A percentile compares a stretch with the other conserved stretches of the same genome.
These are phyloP conservation scores for Flaveria ramosissima DNA, from an alignment of 129 eudicot species.

Conservation along the genomic window DNA sequence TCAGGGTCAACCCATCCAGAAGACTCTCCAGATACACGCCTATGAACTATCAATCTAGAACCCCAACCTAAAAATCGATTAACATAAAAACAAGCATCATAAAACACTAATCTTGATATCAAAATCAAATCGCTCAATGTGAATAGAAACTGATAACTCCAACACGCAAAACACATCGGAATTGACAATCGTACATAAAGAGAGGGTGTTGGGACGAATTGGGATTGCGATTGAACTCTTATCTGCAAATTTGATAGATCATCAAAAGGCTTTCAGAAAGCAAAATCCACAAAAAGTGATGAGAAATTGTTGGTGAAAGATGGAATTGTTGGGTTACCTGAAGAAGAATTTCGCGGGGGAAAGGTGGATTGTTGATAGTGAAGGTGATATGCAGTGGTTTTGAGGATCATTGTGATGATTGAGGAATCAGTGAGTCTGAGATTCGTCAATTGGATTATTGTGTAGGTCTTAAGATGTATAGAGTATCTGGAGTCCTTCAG, in stretches of 20 bases:
- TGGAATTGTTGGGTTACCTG: constrained; percentile 16
- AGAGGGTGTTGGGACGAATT: constrained; percentile 7
- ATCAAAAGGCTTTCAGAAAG: background rate
- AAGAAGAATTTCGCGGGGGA: constrained; percentile 29
- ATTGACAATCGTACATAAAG: constrained; percentile 6
- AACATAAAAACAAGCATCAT: background rate
- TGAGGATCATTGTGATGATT: constrained; percentile 24
- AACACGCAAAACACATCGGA: constrained; percentile 4
- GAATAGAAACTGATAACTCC: background rate
- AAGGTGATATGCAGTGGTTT: background rate
- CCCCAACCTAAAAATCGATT: constrained; percentile 38
- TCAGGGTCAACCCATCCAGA: constrained; percentile 34
- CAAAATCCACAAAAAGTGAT: background rate
- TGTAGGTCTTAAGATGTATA: too few species aligned
- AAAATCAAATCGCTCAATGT: background rate
- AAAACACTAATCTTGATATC: too few species aligned
- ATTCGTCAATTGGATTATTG: background rate
- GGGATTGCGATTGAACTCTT: constrained; percentile 17
- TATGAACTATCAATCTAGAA: constrained; percentile 40
- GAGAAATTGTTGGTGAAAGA: background rate
- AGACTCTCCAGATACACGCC: constrained; percentile 44
- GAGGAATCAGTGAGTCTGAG: background rate
- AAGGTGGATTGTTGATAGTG: constrained; percentile 14
- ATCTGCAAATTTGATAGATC: constrained; percentile 28
- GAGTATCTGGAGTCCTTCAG: too few species aligned